These are phyloP conservation scores for Scheffersomyces ergatensis DNA, from an alignment of 805 yeast genomes.

Conservation along the genomic window DNA sequence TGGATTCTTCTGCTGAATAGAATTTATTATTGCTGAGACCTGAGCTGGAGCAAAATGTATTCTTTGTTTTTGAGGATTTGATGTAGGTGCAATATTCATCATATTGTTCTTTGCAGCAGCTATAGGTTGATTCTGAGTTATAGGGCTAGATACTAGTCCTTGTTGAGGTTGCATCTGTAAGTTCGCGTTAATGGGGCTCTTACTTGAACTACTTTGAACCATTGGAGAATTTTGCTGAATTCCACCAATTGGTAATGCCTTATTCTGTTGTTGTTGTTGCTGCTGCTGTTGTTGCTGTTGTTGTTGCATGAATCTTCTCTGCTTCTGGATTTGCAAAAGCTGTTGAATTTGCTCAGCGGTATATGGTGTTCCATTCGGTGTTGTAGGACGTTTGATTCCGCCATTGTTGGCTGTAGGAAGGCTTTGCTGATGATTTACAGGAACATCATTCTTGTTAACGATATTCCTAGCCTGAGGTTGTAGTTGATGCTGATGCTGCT, in stretches of 20 bases:
- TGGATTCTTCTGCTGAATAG: constrained; percentile 67
- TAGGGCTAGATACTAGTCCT: background rate
- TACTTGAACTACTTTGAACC: constrained; percentile 2
- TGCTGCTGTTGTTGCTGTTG: constrained; percentile 28
- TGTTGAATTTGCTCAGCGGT: constrained; percentile 63
- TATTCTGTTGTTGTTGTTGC: constrained; percentile 12
- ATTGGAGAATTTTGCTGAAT: background rate
- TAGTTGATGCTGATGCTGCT: constrained; percentile 19
- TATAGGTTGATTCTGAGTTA: background rate
- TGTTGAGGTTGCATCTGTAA: background rate
- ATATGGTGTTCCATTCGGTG: constrained; percentile 56
- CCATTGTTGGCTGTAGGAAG: background rate
- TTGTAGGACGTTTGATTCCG: constrained; percentile 33
- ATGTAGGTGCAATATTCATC: constrained; percentile 10
- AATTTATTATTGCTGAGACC: constrained; percentile 61
- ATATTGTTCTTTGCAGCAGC: constrained; percentile 7
- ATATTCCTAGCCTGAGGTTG: too few species aligned
- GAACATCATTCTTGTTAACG: too few species aligned
- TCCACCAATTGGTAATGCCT: background rate
- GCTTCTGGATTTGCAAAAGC: constrained; percentile 50
- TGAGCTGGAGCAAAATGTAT: constrained; percentile 57
- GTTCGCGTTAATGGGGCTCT: background rate
- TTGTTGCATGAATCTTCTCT: constrained; percentile 46
- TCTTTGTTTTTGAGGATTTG: constrained; percentile 22
- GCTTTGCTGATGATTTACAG: too few species aligned